Evolutionary conservation across 176 grass and related monocot species (phyloP).

Genomic region (Bothriochloa decipiens): DNA sequence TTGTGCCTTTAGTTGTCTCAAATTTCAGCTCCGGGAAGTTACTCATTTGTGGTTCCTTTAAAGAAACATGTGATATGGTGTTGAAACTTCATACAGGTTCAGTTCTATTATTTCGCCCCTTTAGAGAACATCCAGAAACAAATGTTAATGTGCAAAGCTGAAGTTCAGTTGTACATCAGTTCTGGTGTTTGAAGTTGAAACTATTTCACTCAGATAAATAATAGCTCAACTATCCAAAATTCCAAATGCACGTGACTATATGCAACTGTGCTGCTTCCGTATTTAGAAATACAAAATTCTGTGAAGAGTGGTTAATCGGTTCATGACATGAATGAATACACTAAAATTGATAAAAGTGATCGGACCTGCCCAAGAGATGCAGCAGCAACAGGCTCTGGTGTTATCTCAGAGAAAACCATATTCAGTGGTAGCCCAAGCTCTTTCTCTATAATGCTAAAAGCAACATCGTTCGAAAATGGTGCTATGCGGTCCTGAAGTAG

Average conservation of each 20-base stretch:
- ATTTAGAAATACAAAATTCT: not conserved
- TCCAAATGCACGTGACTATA: conserved; percentile 1
- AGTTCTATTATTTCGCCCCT: not conserved
- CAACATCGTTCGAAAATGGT: conserved; percentile 88
- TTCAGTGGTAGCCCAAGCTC: conserved; percentile 76
- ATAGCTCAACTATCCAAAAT: conserved; percentile 3
- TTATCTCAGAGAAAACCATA: conserved; percentile 87
- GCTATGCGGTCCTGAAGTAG: conserved; percentile 90
- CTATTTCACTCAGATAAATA: not conserved
- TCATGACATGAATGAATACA: not conserved
- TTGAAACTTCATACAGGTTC: conserved; percentile 18
- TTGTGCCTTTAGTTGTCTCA: not conserved
- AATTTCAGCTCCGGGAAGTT: not conserved
- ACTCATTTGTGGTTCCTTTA: not conserved
- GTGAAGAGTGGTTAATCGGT: not conserved
- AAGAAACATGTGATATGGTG: not conserved
- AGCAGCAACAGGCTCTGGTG: conserved; percentile 83
- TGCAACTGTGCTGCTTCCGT: not conserved
- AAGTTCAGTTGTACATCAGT: conserved; percentile 1
- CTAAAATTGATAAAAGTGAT: conserved; percentile 28
- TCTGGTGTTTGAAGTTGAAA: conserved; percentile 27
- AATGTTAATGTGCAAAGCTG: conserved; percentile 15
- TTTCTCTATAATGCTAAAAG: conserved; percentile 93
- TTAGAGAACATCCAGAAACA: not conserved
- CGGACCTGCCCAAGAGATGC: conserved; percentile 92